These are phyloP conservation scores for Suillus subalutaceus DNA, from an alignment of 768 basidiomycete species.

Conservation along the genomic window DNA sequence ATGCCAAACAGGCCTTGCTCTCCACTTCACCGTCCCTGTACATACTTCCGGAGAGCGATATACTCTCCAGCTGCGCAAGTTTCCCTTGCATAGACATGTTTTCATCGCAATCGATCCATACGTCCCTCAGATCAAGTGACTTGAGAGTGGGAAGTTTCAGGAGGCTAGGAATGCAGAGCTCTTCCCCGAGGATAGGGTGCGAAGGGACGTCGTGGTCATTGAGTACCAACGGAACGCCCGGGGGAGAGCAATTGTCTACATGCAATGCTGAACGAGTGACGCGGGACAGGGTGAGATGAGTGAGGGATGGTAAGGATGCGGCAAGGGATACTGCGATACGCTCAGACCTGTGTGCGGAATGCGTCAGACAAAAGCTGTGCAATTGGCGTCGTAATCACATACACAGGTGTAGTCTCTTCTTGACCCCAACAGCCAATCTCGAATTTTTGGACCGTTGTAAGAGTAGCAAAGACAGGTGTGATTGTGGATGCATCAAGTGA, in stretches of 20 bases:
- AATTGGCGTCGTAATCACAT: slow-evolving; percentile 20
- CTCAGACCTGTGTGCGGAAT: slow-evolving; percentile 40
- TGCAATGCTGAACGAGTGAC: slow-evolving; percentile 71
- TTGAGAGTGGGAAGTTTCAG: slow-evolving; percentile 63
- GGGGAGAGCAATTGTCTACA: slow-evolving; percentile 49
- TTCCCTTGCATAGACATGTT: slow-evolving; percentile 6
- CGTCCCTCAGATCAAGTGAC: slow-evolving; percentile 66
- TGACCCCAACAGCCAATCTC: slow-evolving; percentile 29
- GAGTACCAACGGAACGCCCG: slow-evolving; percentile 58
- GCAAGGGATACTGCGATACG: slow-evolving; percentile 72
- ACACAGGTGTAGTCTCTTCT: slow-evolving; percentile 42
- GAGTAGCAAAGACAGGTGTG: slow-evolving; percentile 26
- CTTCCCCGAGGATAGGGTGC: slow-evolving; percentile 54
- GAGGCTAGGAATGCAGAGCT: slow-evolving; percentile 66
- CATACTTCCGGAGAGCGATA: slow-evolving; percentile 36
- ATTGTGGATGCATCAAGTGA: slow-evolving; percentile 21
- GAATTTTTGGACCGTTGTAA: slow-evolving; percentile 22
- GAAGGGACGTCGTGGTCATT: slow-evolving; percentile 64
- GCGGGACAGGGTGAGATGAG: slow-evolving; percentile 59
- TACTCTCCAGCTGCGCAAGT: slow-evolving; percentile 21
- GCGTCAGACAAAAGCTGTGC: slow-evolving; percentile 14
- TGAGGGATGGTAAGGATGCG: slow-evolving; percentile 55
- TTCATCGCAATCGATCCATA: slow-evolving; percentile 58
- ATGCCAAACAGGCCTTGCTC: slow-evolving; percentile 25
- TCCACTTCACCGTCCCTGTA: slow-evolving; percentile 24